phyloP scores from a whole-genome alignment of 345 rosid genomes.

The Eucalyptus lansdowneana region DNA sequence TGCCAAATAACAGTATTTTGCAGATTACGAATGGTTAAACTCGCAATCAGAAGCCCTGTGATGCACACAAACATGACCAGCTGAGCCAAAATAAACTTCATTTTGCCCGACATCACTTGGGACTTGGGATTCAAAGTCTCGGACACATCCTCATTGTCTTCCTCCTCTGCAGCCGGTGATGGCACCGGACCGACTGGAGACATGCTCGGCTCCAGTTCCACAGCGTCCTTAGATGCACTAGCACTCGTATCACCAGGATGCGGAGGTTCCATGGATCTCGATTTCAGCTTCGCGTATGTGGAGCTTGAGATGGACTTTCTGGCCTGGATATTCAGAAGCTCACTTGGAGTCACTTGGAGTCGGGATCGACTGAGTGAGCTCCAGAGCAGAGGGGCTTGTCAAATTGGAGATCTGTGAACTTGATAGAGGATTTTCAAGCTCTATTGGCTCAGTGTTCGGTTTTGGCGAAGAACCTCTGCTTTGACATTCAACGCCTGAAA shows the following conservation, averaged over 20 bases:
- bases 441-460: too few species aligned
- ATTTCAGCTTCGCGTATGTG: neutral
- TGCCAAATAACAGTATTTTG: conserved; percentile 15
- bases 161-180: conserved; percentile 5
- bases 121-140: conserved; percentile 3
- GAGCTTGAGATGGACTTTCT: neutral
- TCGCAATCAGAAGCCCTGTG: conserved; percentile 14
- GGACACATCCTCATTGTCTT: conserved; percentile 2
- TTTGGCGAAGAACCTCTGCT: too few species aligned
- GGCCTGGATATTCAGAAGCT: neutral
- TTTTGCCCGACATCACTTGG: neutral
- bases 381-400: neutral
- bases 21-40: conserved; percentile 19
- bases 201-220: conserved; percentile 10
- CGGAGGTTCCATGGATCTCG: neutral
- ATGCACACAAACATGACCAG: conserved; percentile 6
- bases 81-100: conserved; percentile 7
- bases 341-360: neutral
- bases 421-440: too few species aligned
- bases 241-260: neutral
- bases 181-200: conserved; percentile 15
- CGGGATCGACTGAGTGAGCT: neutral
- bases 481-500: too few species aligned
- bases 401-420: neutral
- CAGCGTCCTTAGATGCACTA: too few species aligned